Evolutionary conservation across 805 yeast species (phyloP).

Genomic region (Torulaspora delbrueckii): DNA sequence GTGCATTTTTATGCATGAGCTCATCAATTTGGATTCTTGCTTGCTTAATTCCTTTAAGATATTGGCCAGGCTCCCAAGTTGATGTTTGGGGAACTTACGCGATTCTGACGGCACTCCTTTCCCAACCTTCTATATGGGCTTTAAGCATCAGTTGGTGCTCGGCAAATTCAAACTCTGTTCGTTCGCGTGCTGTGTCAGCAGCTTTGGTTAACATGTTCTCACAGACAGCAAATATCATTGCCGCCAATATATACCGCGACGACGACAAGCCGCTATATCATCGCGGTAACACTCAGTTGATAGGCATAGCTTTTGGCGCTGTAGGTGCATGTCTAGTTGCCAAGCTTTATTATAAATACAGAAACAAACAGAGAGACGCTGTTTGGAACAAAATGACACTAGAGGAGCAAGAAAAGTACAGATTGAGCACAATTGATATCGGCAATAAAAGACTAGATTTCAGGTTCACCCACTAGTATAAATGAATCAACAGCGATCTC

Average conservation of each 20-base stretch:
- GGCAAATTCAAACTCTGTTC: slow-evolving; percentile 54
- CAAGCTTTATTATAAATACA: slow-evolving; percentile 33
- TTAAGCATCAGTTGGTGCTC: slow-evolving; percentile 58
- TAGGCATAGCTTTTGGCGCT: slow-evolving; percentile 36
- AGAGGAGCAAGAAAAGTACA: slow-evolving; percentile 49
- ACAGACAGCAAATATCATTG: slow-evolving; percentile 52
- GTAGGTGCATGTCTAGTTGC: slow-evolving; percentile 29
- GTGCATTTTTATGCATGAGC: slow-evolving; percentile 22
- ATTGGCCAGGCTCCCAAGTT: slow-evolving; percentile 40
- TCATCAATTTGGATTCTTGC: slow-evolving; percentile 16
- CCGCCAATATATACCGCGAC: slow-evolving; percentile 51
- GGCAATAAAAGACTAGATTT: slow-evolving; percentile 60
- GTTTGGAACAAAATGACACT: slow-evolving; percentile 48
- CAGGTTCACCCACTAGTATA: slow-evolving; percentile 32
- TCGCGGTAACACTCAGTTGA: slow-evolving; percentile 48
- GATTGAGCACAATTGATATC: slow-evolving; percentile 41
- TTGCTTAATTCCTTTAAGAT: slow-evolving; percentile 34
- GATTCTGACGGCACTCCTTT: slow-evolving; percentile 34
- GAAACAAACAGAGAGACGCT: slow-evolving; percentile 42
- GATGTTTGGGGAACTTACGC: slow-evolving; percentile 42
- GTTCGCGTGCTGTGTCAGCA: slow-evolving; percentile 61
- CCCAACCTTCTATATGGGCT: slow-evolving; percentile 51
- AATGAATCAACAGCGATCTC: too few relatives aligned
- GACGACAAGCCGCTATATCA: slow-evolving; percentile 58
- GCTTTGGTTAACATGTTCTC: slow-evolving; percentile 61